Evolutionary conservation across 2,329 filamentous ascomycete species (phyloP).

Genomic region (Pleurostoma richardsiae): DNA sequence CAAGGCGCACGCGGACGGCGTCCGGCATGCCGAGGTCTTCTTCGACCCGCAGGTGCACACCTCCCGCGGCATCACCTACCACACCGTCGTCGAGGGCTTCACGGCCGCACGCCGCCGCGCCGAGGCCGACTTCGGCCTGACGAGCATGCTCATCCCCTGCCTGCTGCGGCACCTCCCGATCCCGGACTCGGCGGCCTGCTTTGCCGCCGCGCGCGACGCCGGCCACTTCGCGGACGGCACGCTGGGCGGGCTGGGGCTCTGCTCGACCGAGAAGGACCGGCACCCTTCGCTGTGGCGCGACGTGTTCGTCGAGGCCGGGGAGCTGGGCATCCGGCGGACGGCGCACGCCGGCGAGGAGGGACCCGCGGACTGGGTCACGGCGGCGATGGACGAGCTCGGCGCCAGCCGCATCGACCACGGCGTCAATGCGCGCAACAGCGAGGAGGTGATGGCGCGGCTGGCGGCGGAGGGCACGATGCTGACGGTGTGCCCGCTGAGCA

Average conservation of each 20-base stretch:
- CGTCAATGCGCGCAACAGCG: slow-evolving; percentile 58
- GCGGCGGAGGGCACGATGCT: slow-evolving; percentile 54
- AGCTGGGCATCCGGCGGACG: slow-evolving; percentile 54
- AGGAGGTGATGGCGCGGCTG: slow-evolving; percentile 51
- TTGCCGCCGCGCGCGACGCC: slow-evolving; percentile 30
- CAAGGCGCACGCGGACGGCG: slow-evolving; percentile 57
- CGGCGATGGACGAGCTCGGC: slow-evolving; percentile 56
- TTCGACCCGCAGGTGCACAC: slow-evolving; percentile 78
- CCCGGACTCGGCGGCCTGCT: slow-evolving; percentile 44
- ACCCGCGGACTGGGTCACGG: slow-evolving; percentile 58
- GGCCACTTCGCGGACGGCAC: slow-evolving; percentile 37
- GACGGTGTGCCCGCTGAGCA: slow-evolving; percentile 70
- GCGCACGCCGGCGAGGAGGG: slow-evolving; percentile 76
- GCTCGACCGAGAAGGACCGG: slow-evolving; percentile 25
- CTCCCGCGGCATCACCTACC: slow-evolving; percentile 55
- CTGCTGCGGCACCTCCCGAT: slow-evolving; percentile 67
- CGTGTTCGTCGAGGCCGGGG: slow-evolving; percentile 51
- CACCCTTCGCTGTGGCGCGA: slow-evolving; percentile 52
- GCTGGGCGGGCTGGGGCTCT: slow-evolving; percentile 20
- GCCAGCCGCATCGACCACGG: slow-evolving; percentile 72
- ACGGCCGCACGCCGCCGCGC: slow-evolving; percentile 55
- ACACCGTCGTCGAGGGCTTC: slow-evolving; percentile 61
- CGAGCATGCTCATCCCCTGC: slow-evolving; percentile 64
- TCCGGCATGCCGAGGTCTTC: slow-evolving; percentile 72
- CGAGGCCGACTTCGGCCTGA: slow-evolving; percentile 57